Conservation (phyloP, 495 filamentous ascomycete species). For the Xylaria longipes region DNA sequence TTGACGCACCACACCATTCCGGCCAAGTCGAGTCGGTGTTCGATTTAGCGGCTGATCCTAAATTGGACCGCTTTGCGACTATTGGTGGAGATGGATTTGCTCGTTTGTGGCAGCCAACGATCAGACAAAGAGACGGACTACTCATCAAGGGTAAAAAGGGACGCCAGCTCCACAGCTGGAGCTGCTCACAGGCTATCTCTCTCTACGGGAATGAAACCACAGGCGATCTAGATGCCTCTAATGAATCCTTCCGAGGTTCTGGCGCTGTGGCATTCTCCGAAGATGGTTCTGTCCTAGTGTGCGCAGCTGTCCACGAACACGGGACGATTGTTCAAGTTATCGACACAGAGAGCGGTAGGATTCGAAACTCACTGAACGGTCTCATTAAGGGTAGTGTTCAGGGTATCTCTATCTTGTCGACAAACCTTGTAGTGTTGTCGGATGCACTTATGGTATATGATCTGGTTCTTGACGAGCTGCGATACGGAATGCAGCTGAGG, state of each 20-base stretch:
- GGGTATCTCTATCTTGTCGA: slow-evolving; percentile 63
- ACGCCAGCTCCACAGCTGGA: slow-evolving; percentile 70
- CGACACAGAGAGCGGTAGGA: slow-evolving; percentile 61
- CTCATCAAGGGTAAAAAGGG: slow-evolving; percentile 60
- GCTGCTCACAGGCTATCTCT: slow-evolving; percentile 65
- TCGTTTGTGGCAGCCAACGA: slow-evolving; percentile 76
- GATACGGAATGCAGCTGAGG: slow-evolving; percentile 53
- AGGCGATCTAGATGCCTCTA: slow-evolving; percentile 36
- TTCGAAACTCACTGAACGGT: slow-evolving; percentile 60
- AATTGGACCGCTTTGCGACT: slow-evolving; percentile 74
- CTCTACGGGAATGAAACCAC: slow-evolving; percentile 53
- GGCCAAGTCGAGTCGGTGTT: slow-evolving; percentile 64
- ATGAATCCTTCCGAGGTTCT: slow-evolving; percentile 40
- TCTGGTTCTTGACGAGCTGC: slow-evolving; percentile 63
- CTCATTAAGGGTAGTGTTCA: slow-evolving; percentile 61
- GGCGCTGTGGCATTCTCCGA: slow-evolving; percentile 75
- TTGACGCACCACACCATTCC: slow-evolving; percentile 80
- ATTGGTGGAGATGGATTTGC: slow-evolving; percentile 80
- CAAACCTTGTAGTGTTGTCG: slow-evolving; percentile 67
- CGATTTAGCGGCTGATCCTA: slow-evolving; percentile 71
- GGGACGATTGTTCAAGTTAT: slow-evolving; percentile 64
- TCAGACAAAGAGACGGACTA: slow-evolving; percentile 67
- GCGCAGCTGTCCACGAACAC: slow-evolving; percentile 48
- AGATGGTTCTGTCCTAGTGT: slow-evolving; percentile 86
- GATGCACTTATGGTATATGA: slow-evolving; percentile 71